A percentile compares a stretch with the other conserved stretches of the same genome.
Conservation (phyloP, 352 stramenopile species). For the Phytophthora rubi region DNA sequence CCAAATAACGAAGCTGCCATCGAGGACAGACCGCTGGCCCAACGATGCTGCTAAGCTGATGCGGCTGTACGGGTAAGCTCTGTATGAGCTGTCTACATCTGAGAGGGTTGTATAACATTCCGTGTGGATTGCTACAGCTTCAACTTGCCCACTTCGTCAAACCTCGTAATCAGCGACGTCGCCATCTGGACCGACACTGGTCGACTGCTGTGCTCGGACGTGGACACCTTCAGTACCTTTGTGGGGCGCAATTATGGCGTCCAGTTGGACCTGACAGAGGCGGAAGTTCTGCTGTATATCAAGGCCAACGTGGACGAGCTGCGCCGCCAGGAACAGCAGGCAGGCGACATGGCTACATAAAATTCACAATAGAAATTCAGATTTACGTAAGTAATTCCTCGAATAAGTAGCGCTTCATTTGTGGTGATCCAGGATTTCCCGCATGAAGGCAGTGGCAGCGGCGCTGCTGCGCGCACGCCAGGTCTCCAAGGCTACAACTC, state of each 20-base stretch:
- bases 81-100: not conserved
- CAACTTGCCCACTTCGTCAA: slow-evolving; percentile 46
- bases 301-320: slow-evolving; percentile 78
- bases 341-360: slow-evolving; percentile 2
- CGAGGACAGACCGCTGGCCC: slow-evolving; percentile 52
- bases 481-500: slow-evolving; percentile 9
- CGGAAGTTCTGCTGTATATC: slow-evolving; percentile 68
- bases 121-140: slow-evolving; percentile 16
- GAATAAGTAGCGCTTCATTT: slow-evolving; percentile 7
- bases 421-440: slow-evolving; percentile 41
- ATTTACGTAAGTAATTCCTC: not conserved
- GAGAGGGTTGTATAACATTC: slow-evolving; percentile 12
- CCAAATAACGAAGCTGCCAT: slow-evolving; percentile 57
- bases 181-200: slow-evolving; percentile 73
- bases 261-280: slow-evolving; percentile 67
- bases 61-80: slow-evolving; percentile 53
- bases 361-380: not conserved
- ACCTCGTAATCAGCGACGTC: slow-evolving; percentile 66
- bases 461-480: slow-evolving; percentile 43
- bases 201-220: slow-evolving; percentile 65
- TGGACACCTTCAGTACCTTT: slow-evolving; percentile 71
- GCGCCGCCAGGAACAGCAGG: slow-evolving; percentile 34
- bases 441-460: slow-evolving; percentile 41
- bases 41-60: slow-evolving; percentile 51
- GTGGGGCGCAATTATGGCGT: slow-evolving; percentile 66